phyloP scores from a whole-genome alignment of 441 rosid species.

The Rhodomyrtus psidioides region DNA sequence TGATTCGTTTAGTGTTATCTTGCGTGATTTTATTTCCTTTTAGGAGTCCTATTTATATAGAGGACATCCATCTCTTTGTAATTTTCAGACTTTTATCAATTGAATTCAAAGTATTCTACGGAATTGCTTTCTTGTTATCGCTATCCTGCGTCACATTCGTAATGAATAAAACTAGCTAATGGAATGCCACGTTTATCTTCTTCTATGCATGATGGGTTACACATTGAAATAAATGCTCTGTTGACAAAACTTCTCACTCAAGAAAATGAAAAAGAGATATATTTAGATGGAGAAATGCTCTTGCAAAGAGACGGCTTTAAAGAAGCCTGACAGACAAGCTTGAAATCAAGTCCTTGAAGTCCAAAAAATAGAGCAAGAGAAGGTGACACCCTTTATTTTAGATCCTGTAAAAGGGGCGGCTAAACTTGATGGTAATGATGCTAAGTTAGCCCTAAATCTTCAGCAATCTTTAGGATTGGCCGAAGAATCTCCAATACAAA shows the following conservation, averaged over 20 bases:
- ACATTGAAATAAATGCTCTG: too few species aligned
- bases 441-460: background rate
- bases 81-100: too few species aligned
- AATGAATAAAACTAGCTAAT: background rate
- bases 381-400: background rate
- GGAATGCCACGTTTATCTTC: background rate
- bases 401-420: background rate
- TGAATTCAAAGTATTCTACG: too few species aligned
- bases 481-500: background rate
- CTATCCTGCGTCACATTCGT: too few species aligned
- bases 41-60: too few species aligned
- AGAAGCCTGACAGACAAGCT: background rate
- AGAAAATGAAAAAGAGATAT: background rate
- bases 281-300: background rate
- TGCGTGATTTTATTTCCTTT: too few species aligned
- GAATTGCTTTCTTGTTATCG: too few species aligned
- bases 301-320: background rate
- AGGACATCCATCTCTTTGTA: too few species aligned
- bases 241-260: too few species aligned
- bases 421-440: background rate
- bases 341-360: background rate
- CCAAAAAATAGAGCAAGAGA: background rate
- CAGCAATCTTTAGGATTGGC: background rate
- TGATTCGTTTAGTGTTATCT: too few species aligned
- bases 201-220: background rate